Conservation (phyloP, 2,329 filamentous ascomycete species). For the Epichloe festucae region DNA sequence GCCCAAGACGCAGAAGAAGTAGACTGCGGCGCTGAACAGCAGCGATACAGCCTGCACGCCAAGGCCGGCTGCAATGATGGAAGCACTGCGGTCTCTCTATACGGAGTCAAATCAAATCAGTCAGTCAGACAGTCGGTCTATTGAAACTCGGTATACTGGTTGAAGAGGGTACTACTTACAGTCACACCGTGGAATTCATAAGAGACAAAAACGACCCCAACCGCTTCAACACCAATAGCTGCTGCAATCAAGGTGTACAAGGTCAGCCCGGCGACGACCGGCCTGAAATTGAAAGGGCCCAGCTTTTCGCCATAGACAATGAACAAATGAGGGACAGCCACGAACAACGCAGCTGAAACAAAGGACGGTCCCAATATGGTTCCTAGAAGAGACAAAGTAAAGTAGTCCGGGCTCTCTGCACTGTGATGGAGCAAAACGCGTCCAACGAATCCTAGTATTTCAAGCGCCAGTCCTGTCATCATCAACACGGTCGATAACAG, state of each 20-base stretch:
- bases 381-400: slow-evolving; percentile 32
- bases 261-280: slow-evolving; percentile 20
- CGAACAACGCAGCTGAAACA: slow-evolving; percentile 30
- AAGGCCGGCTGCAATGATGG: slow-evolving; percentile 31
- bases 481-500: slow-evolving; percentile 28
- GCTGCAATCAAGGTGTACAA: slow-evolving; percentile 23
- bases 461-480: slow-evolving; percentile 26
- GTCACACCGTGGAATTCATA: slow-evolving; percentile 18
- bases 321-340: slow-evolving; percentile 32
- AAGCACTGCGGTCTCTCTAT: slow-evolving; percentile 21
- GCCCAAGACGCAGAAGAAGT: slow-evolving; percentile 27
- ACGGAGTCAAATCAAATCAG: slow-evolving; percentile 14
- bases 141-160: too few species aligned
- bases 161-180: slow-evolving; percentile 18
- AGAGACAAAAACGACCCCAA: slow-evolving; percentile 27
- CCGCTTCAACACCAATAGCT: slow-evolving; percentile 23
- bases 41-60: slow-evolving; percentile 30
- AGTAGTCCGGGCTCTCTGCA: slow-evolving; percentile 21
- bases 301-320: slow-evolving; percentile 32
- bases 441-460: slow-evolving; percentile 33
- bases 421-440: slow-evolving; percentile 27
- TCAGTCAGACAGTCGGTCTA: too few species aligned
- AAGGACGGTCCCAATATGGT: slow-evolving; percentile 34
- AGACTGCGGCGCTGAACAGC: slow-evolving; percentile 24
- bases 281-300: slow-evolving; percentile 17